Percentiles rank a stretch among this genome's conserved stretches.
phyloP scores from a whole-genome alignment of 331 rosid genomes.

The Acacia pycnantha region DNA sequence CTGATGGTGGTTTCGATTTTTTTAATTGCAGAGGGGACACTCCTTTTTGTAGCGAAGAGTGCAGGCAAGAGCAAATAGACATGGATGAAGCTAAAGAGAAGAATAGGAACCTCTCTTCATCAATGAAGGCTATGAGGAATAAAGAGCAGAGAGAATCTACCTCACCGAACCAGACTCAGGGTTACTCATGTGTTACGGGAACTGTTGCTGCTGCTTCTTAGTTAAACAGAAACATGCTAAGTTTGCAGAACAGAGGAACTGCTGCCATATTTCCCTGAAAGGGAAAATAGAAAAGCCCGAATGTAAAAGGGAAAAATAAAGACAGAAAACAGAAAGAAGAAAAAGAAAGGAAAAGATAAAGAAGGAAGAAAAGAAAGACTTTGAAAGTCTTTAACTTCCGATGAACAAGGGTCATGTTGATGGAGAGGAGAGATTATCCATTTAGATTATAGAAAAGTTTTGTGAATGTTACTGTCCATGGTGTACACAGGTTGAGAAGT shows the following conservation, averaged over 20 bases:
- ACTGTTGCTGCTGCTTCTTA: slow-evolving; percentile 83
- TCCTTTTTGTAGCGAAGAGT: slow-evolving; percentile 90
- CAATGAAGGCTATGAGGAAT: slow-evolving; percentile 67
- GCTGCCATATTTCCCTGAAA: slow-evolving; percentile 18
- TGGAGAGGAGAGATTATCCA: slow-evolving; percentile 31
- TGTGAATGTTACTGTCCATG: slow-evolving; percentile 31
- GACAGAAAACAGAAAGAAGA: neutral
- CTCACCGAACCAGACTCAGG: slow-evolving; percentile 51
- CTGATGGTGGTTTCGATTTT: neutral
- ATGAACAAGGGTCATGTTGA: slow-evolving; percentile 24
- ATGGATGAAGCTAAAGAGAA: slow-evolving; percentile 71
- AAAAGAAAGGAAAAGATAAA: neutral
- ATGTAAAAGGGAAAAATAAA: neutral
- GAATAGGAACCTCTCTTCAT: slow-evolving; percentile 54
- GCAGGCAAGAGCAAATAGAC: slow-evolving; percentile 80
- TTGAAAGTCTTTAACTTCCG: neutral
- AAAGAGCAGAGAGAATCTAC: slow-evolving; percentile 63
- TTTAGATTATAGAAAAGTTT: slow-evolving; percentile 13
- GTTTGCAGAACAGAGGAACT: neutral
- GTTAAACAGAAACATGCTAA: neutral
- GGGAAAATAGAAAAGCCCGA: neutral
- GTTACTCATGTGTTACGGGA: slow-evolving; percentile 54
- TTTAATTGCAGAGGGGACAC: slow-evolving; percentile 74
- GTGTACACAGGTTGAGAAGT: slow-evolving; percentile 19
- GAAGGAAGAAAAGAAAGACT: neutral